Evolutionary conservation across 306 rosid species (phyloP).

Genomic region (Lablab purpureus): DNA sequence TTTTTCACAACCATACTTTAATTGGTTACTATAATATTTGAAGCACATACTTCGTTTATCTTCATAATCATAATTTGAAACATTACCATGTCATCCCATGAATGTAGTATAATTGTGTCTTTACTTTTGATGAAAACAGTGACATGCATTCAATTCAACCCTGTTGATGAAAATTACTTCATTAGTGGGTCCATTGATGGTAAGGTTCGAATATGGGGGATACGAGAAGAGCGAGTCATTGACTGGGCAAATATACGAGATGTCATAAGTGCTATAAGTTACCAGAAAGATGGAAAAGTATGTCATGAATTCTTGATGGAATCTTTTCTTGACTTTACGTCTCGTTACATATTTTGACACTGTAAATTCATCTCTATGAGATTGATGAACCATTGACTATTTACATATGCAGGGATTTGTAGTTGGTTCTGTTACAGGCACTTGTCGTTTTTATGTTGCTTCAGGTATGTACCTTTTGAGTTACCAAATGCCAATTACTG

Average conservation of each 20-base stretch:
- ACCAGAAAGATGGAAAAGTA: constrained; percentile 73
- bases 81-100: background rate
- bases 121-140: constrained; percentile 53
- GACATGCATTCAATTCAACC: constrained; percentile 80
- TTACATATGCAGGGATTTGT: constrained; percentile 61
- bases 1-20: background rate
- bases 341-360: background rate
- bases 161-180: constrained; percentile 66
- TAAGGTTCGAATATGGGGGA: constrained; percentile 79
- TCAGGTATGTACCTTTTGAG: constrained; percentile 56
- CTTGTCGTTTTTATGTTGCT: constrained; percentile 60
- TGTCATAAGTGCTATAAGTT: constrained; percentile 69
- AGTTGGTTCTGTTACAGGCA: constrained; percentile 71
- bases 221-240: constrained; percentile 63
- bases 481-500: constrained; percentile 21
- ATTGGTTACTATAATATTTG: background rate
- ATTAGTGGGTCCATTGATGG: constrained; percentile 85
- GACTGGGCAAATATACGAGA: constrained; percentile 77
- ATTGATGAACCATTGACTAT: constrained; percentile 35
- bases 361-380: constrained; percentile 4
- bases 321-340: background rate
- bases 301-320: constrained; percentile 29
- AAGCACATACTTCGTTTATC: background rate
- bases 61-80: constrained; percentile 27
- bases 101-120: background rate